These are phyloP conservation scores for Catharanthus roseus DNA, from an alignment of 257 asterid species.

Conservation along the genomic window DNA sequence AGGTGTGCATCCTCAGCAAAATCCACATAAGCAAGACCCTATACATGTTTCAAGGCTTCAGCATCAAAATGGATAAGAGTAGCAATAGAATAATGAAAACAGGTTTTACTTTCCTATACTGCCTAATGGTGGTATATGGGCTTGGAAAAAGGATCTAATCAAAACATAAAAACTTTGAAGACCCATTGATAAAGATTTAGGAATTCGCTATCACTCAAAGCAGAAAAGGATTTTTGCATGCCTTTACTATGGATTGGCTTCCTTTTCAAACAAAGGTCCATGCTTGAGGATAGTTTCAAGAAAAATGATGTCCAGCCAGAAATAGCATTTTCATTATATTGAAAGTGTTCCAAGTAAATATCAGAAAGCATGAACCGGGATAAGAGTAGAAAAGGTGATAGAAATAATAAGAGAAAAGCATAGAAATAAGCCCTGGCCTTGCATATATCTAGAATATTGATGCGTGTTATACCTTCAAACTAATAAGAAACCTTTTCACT, in stretches of 20 bases:
- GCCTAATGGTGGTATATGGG: not conserved
- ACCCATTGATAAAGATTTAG: not conserved
- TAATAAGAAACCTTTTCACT: not conserved
- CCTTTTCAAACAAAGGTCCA: not conserved
- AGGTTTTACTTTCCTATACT: not conserved
- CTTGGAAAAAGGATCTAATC: not conserved
- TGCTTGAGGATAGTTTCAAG: not conserved
- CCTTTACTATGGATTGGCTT: not conserved
- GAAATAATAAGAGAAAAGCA: not conserved
- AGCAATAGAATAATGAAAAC: too few species aligned
- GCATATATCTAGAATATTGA: not conserved
- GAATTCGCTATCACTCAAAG: not conserved
- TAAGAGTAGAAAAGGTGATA: not conserved
- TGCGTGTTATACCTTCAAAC: not conserved
- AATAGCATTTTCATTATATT: not conserved
- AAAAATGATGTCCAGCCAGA: not conserved
- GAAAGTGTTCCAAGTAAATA: not conserved
- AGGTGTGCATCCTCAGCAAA: slow-evolving; percentile 82
- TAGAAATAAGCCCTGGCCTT: not conserved
- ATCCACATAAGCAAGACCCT: slow-evolving; percentile 96
- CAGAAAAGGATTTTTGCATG: not conserved
- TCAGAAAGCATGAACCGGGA: not conserved
- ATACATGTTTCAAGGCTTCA: slow-evolving; percentile 17
- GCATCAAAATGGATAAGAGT: not conserved
- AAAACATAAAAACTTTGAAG: not conserved